Base-by-base conservation (phyloP, 805 yeast genomes). In the Candida nemodendra region DNA sequence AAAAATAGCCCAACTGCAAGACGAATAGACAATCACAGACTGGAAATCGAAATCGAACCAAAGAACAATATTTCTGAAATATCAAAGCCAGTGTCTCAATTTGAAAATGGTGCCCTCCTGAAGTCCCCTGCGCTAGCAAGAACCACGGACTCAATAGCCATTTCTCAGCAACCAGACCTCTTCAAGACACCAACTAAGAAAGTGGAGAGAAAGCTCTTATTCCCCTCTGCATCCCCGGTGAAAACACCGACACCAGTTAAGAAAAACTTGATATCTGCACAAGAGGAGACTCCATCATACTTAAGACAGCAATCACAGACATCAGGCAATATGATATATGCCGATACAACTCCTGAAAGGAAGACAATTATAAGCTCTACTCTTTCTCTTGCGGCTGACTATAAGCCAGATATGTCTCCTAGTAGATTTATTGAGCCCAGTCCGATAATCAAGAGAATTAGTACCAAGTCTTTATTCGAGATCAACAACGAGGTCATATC, bases 401-500 rank as follows among this genome's bases (percentile, higher is more conserved):
- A 15, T 8, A 27, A 15, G 18, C 18, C 15, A 12, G 42, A 38
- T 14, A 19, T 34, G 16, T 47, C 52, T 13, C 52, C 50, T 4
- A 38, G 47, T 7, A 39, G 38, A 27, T 38, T 43, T 19, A 48
- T 47, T n/a, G 63, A 58, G 32, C 62, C 64, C 4, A 58, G 63
- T 36, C 64, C 64, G 2, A 44, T 58, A n/a, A 35, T 58, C 9
- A 44, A 42, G 9, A 36, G 47, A 18, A 28, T 41, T 48, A 43
- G 50, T 5, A 51, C 53, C 3, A 60, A 67, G 31, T 56, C 69
- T 3, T 42, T 79, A 8, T 65, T 73, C 3, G 72, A 71, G 24
- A 59, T 79, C 27, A 71, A 69, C 45, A 62, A 68, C 29, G 84
- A 76, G 39, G 63, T 69, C 12, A 55, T 62, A 25, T 65, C 60